phyloP scores from a whole-genome alignment of 768 basidiomycete genomes.

The Amanita phalloides region DNA sequence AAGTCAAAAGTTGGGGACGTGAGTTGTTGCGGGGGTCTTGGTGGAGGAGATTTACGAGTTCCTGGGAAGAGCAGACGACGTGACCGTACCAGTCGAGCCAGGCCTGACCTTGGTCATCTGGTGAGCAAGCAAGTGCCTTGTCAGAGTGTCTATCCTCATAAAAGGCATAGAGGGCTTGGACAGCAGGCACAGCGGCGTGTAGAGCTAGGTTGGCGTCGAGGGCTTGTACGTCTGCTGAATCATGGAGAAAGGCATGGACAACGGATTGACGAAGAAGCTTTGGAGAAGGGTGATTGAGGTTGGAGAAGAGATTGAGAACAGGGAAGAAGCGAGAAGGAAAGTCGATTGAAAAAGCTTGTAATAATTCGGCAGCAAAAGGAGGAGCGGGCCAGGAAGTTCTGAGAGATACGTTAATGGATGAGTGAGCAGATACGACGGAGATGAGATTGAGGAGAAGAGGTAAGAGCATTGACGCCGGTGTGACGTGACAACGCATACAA shows the following conservation, averaged over 20 bases:
- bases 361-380: conserved; percentile 48
- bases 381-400: conserved; percentile 60
- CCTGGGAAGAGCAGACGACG: conserved; percentile 57
- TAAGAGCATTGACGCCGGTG: no score
- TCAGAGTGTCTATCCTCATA: conserved; percentile 33
- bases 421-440: background rate
- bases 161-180: conserved; percentile 77
- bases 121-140: background rate
- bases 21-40: conserved; percentile 27
- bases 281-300: conserved; percentile 24
- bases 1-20: conserved; percentile 46
- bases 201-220: conserved; percentile 69
- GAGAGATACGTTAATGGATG: conserved; percentile 40
- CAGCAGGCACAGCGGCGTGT: conserved; percentile 68
- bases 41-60: conserved; percentile 40
- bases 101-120: conserved; percentile 29
- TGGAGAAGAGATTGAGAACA: conserved; percentile 52
- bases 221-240: conserved; percentile 38
- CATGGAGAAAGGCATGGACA: conserved; percentile 38
- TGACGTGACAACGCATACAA: background rate
- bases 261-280: conserved; percentile 44
- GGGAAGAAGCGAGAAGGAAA: conserved; percentile 68
- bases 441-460: background rate
- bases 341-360: conserved; percentile 42
- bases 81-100: conserved; percentile 85